Evolutionary conservation across 164 flowering plant genomes (phyloP).

Genomic region (Vitis riparia): DNA sequence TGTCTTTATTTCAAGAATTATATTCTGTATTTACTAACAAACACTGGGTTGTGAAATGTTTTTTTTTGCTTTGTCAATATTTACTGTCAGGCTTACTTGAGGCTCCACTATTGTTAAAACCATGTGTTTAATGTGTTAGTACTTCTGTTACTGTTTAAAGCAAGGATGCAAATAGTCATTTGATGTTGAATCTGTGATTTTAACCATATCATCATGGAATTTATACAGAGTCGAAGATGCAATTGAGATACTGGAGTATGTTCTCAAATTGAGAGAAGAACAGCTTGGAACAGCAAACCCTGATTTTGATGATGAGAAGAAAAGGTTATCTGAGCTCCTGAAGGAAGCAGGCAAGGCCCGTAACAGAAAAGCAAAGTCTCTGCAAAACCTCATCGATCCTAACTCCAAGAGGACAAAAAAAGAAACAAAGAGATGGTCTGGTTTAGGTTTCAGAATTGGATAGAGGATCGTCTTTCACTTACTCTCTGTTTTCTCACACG

Average conservation of each 20-base stretch:
- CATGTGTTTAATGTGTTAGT: too few relatives aligned
- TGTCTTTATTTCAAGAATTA: too few relatives aligned
- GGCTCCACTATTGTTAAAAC: too few relatives aligned
- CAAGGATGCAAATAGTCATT: neutral
- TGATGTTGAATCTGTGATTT: neutral
- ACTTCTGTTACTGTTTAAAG: too few relatives aligned
- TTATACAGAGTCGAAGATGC: conserved; percentile 87
- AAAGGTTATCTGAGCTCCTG: conserved; percentile 83
- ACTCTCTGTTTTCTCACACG: conserved; percentile 10
- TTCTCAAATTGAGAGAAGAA: conserved; percentile 90
- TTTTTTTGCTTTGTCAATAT: too few relatives aligned
- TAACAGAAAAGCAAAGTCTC: conserved; percentile 87
- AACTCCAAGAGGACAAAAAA: conserved; percentile 82
- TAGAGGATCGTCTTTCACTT: neutral
- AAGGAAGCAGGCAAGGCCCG: conserved; percentile 90
- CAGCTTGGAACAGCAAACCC: conserved; percentile 97
- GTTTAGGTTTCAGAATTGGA: conserved; percentile 79
- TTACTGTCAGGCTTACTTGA: too few relatives aligned
- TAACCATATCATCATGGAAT: neutral
- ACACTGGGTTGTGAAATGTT: too few relatives aligned
- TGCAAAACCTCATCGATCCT: conserved; percentile 83
- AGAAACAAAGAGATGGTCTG: conserved; percentile 86
- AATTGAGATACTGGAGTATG: conserved; percentile 85
- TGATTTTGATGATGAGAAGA: conserved; percentile 93
- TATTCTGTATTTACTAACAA: too few relatives aligned